phyloP scores from a whole-genome alignment of 371 early-diverging fungal genomes.

The Parasitella parasitica region DNA sequence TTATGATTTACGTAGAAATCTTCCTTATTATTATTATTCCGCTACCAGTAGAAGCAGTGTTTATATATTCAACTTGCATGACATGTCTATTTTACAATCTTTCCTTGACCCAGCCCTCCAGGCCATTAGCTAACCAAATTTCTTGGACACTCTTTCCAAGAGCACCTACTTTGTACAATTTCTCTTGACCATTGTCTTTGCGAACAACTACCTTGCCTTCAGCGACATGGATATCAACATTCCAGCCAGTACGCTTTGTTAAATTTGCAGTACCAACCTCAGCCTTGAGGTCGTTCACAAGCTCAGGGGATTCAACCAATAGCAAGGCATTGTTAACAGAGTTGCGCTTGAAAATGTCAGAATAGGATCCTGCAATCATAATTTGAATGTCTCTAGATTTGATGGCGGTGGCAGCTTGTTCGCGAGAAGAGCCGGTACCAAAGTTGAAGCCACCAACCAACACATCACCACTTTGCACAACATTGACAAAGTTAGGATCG shows the following conservation, averaged over 20 bases:
- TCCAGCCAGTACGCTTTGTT: slow-evolving; percentile 77
- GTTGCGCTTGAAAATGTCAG: slow-evolving; percentile 96
- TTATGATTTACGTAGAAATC: no score
- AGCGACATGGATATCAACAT: slow-evolving; percentile 56
- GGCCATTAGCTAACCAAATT: slow-evolving; percentile 86
- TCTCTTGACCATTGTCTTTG: slow-evolving; percentile 42
- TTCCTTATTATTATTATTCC: no score
- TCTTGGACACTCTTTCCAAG: slow-evolving; percentile 93
- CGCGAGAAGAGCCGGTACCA: slow-evolving; percentile 95
- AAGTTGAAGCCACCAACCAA: slow-evolving; percentile 93
- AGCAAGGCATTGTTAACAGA: slow-evolving; percentile 95
- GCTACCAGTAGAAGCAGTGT: no score
- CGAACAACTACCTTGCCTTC: slow-evolving; percentile 57
- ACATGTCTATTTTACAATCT: slow-evolving; percentile 28
- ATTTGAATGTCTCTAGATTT: slow-evolving; percentile 81
- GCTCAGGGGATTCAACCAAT: slow-evolving; percentile 81
- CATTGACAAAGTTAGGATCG: slow-evolving; percentile 78
- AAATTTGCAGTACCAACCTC: slow-evolving; percentile 43
- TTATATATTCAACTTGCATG: not conserved
- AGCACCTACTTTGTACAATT: slow-evolving; percentile 60
- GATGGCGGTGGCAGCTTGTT: slow-evolving; percentile 95
- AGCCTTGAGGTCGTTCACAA: slow-evolving; percentile 70
- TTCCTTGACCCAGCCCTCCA: slow-evolving; percentile 89
- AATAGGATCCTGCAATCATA: slow-evolving; percentile 87
- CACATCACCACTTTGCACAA: slow-evolving; percentile 72